A percentile compares a stretch with the other conserved stretches of the same genome.
These are phyloP conservation scores for Chenopodium album DNA, from an alignment of 148 eudicot species.

Conservation along the genomic window DNA sequence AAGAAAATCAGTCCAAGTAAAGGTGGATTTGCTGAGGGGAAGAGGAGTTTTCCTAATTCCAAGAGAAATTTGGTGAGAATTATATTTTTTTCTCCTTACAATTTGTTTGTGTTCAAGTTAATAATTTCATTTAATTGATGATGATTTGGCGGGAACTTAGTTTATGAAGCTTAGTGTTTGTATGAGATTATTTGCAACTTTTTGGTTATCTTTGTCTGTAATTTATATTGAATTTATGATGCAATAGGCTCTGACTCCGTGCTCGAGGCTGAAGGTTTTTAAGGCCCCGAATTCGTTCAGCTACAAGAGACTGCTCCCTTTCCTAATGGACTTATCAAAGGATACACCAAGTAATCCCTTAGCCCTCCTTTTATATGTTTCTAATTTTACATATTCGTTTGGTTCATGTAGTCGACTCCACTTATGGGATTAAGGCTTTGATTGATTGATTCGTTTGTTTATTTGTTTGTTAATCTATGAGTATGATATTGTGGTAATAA, in stretches of 20 bases:
- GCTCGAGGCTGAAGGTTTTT: constrained; percentile 47
- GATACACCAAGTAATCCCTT: constrained; percentile 36
- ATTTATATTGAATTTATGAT: constrained; percentile 10
- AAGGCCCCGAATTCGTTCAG: constrained; percentile 48
- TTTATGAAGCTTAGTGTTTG: not conserved
- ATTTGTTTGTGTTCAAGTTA: not conserved
- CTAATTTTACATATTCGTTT: not conserved
- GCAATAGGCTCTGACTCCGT: constrained; percentile 44
- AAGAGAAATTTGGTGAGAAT: constrained; percentile 31
- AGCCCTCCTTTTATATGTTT: not conserved
- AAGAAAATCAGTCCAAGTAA: constrained; percentile 26
- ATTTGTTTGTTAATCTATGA: not conserved
- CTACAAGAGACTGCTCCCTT: constrained; percentile 64
- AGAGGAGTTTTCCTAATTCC: constrained; percentile 12
- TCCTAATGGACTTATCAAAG: constrained; percentile 45
- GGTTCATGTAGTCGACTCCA: no score
- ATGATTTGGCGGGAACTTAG: not conserved
- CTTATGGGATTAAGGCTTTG: no score
- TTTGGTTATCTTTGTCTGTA: constrained; percentile 24
- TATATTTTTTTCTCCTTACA: not conserved
- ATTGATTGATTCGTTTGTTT: not conserved
- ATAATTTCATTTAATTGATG: not conserved
- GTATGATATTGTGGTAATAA: not conserved
- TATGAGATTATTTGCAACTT: not conserved
- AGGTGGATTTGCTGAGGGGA: constrained; percentile 8